Percentiles rank a stretch among this genome's conserved stretches.
These are phyloP conservation scores for Geotrichum carabidarum DNA, from an alignment of 1,139 yeast genomes.

Conservation along the genomic window DNA sequence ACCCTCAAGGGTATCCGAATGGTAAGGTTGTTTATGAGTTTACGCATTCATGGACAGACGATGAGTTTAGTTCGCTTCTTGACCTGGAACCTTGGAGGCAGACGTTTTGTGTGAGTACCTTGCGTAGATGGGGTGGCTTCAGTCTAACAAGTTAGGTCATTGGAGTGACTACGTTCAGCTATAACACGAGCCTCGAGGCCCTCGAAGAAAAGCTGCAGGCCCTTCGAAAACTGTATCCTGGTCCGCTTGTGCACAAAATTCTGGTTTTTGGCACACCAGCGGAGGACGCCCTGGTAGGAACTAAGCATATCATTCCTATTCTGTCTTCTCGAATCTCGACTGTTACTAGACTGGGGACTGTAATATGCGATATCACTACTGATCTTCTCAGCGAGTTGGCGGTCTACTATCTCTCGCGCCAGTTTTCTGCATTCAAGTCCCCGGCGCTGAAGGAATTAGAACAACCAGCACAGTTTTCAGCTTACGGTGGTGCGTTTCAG, in stretches of 20 bases:
- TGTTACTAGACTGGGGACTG: conserved; percentile 53
- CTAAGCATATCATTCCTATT: conserved; percentile 33
- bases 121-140: not conserved
- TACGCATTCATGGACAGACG: conserved; percentile 46
- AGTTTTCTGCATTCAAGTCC: conserved; percentile 35
- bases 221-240: conserved; percentile 48
- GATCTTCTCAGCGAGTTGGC: conserved; percentile 61
- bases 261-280: conserved; percentile 55
- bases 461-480: conserved; percentile 12
- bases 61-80: conserved; percentile 59
- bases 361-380: conserved; percentile 66
- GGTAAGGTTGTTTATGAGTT: conserved; percentile 68
- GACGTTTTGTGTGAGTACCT: conserved; percentile 26
- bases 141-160: conserved; percentile 39
- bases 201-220: conserved; percentile 35
- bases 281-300: conserved; percentile 28
- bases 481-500: conserved; percentile 6
- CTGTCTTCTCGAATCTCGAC: conserved; percentile 31
- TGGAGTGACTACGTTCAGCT: conserved; percentile 52
- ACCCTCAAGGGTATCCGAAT: conserved; percentile 78
- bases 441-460: conserved; percentile 35
- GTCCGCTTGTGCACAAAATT: conserved; percentile 58
- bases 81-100: conserved; percentile 89
- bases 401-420: conserved; percentile 48
- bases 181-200: conserved; percentile 32